Evolutionary conservation across 1,284 basidiomycete genomes (phyloP).

Genomic region (Stereum hirsutum): DNA sequence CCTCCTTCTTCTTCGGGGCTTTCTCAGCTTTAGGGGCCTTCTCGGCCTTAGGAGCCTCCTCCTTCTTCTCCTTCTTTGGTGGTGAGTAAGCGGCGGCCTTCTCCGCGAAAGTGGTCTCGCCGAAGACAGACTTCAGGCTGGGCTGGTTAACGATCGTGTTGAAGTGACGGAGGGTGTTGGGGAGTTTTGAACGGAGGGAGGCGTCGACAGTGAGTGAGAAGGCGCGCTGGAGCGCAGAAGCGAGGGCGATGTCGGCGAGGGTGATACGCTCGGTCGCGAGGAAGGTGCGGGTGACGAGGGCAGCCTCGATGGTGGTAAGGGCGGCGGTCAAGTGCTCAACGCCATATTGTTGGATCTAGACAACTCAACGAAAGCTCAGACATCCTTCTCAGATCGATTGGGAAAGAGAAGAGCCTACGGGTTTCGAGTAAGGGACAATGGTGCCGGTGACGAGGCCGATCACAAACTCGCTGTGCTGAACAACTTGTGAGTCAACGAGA

Average conservation of each 20-base stretch:
- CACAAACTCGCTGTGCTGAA: constrained; percentile 17
- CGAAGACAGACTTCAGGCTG: constrained; percentile 59
- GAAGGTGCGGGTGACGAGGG: constrained; percentile 80
- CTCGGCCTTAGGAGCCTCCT: constrained; percentile 37
- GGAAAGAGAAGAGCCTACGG: constrained; percentile 27
- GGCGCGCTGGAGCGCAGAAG: constrained; percentile 43
- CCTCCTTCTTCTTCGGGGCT: constrained; percentile 43
- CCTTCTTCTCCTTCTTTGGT: constrained; percentile 66
- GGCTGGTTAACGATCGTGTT: constrained; percentile 84
- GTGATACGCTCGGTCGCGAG: constrained; percentile 93
- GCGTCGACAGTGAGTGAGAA: constrained; percentile 54
- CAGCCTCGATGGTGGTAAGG: constrained; percentile 61
- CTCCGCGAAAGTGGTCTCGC: constrained; percentile 53
- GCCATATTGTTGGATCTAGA: constrained; percentile 46
- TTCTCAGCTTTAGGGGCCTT: constrained; percentile 44
- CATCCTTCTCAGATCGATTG: too few relatives aligned
- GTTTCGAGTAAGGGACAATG: constrained; percentile 55
- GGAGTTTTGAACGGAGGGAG: constrained; percentile 51
- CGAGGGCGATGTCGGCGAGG: constrained; percentile 80
- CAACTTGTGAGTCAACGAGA: constrained; percentile 53
- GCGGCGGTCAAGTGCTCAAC: constrained; percentile 45
- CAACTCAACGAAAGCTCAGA: not conserved
- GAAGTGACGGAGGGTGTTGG: constrained; percentile 77
- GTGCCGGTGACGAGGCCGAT: constrained; percentile 28
- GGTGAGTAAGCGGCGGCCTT: constrained; percentile 68